Evolutionary conservation across 2,329 filamentous ascomycete species (phyloP), one percentile per base, ranked within the genome.

Genomic region (Curvularia eragrostidis): DNA sequence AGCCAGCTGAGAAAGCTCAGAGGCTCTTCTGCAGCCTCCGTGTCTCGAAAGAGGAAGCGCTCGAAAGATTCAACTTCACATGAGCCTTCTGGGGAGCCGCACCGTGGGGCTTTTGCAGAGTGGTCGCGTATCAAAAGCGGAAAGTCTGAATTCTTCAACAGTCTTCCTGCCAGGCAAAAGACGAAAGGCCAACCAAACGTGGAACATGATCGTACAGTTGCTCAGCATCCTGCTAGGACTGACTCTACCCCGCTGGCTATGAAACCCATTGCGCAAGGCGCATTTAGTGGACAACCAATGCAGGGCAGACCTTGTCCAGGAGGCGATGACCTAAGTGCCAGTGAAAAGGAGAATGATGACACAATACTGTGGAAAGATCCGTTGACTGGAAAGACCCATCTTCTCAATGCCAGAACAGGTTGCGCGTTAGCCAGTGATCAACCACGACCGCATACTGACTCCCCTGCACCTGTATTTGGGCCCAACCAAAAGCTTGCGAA

Each of bases 351-450:
- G 19, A 23, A 52, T 36, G 79, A 79, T 48, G 69, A 70, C n/a
- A 72, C 76, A 0, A 70, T 86, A 0, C 58, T 75, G 15, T 92
- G 89, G 89, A 80, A 78, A 1, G 85, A 92, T 64, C 87, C 88
- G 0, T 67, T 76, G 8, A 90, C 85, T 0, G 83, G 82, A 61
- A 76, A 83, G 56, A 78, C 64, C 1, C 81, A 80, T 44, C 54
- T 78, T 1, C 72, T 90, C n/a, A 84, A 88, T 61, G 67, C 79
- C 5, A 80, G 83, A 19, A 89, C 86, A 9, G 87, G 87, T 1
- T 75, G 77, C 18, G 71, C 78, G 0, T 59, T 76, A 3, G 61
- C 66, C 15, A 44, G 55, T 30, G 48, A 44, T 69, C 34, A 63
- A 61, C 12, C 52, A n/a, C 57, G 54, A 26, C 47, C 60, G 12